Conservation (phyloP, 768 basidiomycete genomes). For the Termitomyces sp. region DNA sequence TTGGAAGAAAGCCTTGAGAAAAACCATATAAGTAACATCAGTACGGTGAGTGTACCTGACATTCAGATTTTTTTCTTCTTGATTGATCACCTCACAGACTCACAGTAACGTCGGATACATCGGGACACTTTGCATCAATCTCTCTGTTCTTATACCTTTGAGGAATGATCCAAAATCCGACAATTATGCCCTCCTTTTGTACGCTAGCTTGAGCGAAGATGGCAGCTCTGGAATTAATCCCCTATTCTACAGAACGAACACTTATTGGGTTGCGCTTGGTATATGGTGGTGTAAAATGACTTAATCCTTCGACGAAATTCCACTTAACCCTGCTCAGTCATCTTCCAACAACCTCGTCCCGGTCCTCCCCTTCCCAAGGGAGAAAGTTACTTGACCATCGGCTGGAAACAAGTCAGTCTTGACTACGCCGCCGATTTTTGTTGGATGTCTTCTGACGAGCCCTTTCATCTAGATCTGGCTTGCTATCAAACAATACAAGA, state of each 20-base stretch:
- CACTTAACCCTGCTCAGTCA: slow-evolving; percentile 38
- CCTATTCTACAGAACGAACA: slow-evolving; percentile 46
- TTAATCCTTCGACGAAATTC: neutral
- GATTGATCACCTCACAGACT: slow-evolving; percentile 32
- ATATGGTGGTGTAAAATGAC: slow-evolving; percentile 80
- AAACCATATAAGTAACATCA: slow-evolving; percentile 82
- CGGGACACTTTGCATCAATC: slow-evolving; percentile 55
- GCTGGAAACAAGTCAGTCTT: slow-evolving; percentile 73
- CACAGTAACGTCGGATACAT: slow-evolving; percentile 79
- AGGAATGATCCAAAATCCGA: slow-evolving; percentile 55
- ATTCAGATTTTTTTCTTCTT: neutral
- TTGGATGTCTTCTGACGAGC: neutral
- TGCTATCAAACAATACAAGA: slow-evolving; percentile 68
- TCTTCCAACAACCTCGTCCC: slow-evolving; percentile 81
- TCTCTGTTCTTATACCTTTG: slow-evolving; percentile 67
- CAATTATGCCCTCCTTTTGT: slow-evolving; percentile 73
- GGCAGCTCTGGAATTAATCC: neutral
- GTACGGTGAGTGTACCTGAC: slow-evolving; percentile 47
- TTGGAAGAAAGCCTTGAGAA: slow-evolving; percentile 75
- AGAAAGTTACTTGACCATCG: slow-evolving; percentile 73
- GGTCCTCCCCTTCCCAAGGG: slow-evolving; percentile 76
- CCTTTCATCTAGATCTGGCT: slow-evolving; percentile 58
- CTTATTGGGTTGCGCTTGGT: slow-evolving; percentile 73
- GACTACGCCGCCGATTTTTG: neutral
- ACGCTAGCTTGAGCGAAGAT: slow-evolving; percentile 18